Evolutionary conservation across 2,329 filamentous ascomycete genomes (phyloP).

Genomic region (Aspergillus hiratsukae): DNA sequence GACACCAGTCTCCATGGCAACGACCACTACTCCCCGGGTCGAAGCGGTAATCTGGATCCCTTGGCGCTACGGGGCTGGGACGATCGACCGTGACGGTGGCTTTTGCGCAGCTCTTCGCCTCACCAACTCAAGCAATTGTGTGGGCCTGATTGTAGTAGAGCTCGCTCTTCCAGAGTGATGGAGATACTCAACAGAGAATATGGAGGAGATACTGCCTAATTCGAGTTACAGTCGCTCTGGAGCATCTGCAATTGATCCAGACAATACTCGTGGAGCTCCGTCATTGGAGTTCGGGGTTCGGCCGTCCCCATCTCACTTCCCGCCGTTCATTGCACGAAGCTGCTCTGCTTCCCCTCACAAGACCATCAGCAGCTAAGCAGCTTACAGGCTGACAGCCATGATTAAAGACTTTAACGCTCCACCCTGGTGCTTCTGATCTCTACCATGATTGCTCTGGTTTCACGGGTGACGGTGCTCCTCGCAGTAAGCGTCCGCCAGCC

Average conservation of each 20-base stretch:
- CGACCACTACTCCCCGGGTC: conserved; percentile 9
- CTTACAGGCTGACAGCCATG: background rate
- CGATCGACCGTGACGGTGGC: conserved; percentile 11
- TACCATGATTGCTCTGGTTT: conserved; percentile 5
- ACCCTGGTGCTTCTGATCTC: background rate
- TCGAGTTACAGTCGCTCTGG: background rate
- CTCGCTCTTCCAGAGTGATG: background rate
- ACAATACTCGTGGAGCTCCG: conserved; percentile 10
- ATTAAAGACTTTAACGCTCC: background rate
- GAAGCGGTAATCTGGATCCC: conserved; percentile 15
- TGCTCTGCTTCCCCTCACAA: background rate
- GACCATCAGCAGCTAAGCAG: background rate
- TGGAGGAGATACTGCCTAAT: background rate
- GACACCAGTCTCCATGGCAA: conserved; percentile 19
- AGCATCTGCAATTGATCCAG: background rate
- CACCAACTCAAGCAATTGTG: background rate
- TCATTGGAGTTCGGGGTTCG: conserved; percentile 9
- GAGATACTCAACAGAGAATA: background rate
- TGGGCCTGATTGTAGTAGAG: too few relatives aligned
- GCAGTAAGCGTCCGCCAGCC: conserved; percentile 3
- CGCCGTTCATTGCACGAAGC: background rate
- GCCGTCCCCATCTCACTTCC: conserved; percentile 2
- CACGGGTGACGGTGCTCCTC: too few relatives aligned
- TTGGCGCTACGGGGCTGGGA: conserved; percentile 12
- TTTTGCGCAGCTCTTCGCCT: conserved; percentile 1